phyloP scores from a whole-genome alignment of 495 filamentous ascomycete species.

The Oleoguttula mirabilis region DNA sequence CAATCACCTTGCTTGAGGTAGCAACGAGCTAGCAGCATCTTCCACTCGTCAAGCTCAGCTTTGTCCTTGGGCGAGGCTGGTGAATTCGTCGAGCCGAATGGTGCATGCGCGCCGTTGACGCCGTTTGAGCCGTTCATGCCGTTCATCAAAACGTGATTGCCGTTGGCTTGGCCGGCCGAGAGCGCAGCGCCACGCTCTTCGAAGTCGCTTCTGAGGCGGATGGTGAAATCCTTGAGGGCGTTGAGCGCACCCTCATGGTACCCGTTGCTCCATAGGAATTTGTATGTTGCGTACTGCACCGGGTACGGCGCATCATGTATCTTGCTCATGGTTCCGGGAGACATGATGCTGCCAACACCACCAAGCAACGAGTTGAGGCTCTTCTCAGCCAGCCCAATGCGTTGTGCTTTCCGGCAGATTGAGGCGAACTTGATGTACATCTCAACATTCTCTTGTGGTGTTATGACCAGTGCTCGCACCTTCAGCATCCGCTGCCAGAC shows the following conservation, averaged over 20 bases:
- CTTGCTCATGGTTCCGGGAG: constrained; percentile 26
- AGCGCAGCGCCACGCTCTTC: constrained; percentile 41
- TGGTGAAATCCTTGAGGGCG: constrained; percentile 70
- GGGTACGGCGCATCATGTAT: constrained; percentile 35
- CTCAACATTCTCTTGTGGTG: constrained; percentile 81
- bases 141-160: constrained; percentile 31
- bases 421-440: constrained; percentile 99
- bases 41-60: constrained; percentile 42
- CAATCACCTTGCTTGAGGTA: constrained; percentile 93
- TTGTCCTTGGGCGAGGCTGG: constrained; percentile 17
- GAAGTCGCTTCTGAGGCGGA: constrained; percentile 62
- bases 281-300: constrained; percentile 82
- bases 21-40: constrained; percentile 79
- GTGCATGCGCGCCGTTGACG: constrained; percentile 24
- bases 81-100: constrained; percentile 17
- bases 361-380: constrained; percentile 73
- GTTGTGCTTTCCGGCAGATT: constrained; percentile 86
- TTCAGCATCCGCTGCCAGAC: constrained; percentile 98
- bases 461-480: constrained; percentile 81
- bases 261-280: constrained; percentile 81
- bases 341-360: constrained; percentile 26
- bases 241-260: constrained; percentile 60
- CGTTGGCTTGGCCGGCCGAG: constrained; percentile 32
- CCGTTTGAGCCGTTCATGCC: constrained; percentile 48
- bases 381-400: constrained; percentile 92